Conservation (phyloP, 352 stramenopile genomes). For the Thalassiosira livingstoniorum region DNA sequence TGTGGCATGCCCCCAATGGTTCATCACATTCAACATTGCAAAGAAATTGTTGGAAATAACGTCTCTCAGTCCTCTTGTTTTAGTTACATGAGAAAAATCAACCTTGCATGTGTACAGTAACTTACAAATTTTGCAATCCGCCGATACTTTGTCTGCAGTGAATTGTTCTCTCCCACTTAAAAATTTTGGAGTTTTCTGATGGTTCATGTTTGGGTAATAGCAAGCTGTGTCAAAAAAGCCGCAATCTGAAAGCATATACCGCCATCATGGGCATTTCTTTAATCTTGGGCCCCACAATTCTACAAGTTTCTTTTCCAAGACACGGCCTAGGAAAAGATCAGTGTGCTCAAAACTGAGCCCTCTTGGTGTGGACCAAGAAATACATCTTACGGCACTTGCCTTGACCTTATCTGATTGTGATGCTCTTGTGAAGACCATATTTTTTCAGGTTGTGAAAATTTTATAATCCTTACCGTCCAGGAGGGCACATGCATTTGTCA, state of each 20-base stretch:
- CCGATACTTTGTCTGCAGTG: constrained; percentile 15
- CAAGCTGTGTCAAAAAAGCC: constrained; percentile 17
- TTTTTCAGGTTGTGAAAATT: too few species aligned
- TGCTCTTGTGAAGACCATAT: too few species aligned
- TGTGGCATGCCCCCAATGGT: too few species aligned
- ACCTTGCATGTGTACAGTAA: constrained; percentile 2
- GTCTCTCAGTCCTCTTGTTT: constrained; percentile 1
- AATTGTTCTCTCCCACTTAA: constrained; percentile 18
- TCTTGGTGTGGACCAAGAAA: constrained; percentile 33
- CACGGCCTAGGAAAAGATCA: constrained; percentile 14
- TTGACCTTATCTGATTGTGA: constrained; percentile 35
- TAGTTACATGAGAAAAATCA: constrained; percentile 19
- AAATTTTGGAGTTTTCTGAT: constrained; percentile 21
- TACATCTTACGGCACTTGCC: constrained; percentile 16
- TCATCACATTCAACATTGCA: too few species aligned
- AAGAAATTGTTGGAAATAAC: constrained; percentile 27
- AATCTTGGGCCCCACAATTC: constrained; percentile 25
- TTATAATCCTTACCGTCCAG: too few species aligned
- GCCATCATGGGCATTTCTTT: constrained; percentile 11
- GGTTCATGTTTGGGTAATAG: constrained; percentile 27
- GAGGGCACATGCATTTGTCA: too few species aligned
- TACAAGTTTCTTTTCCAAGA: constrained; percentile 21
- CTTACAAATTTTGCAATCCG: too few species aligned
- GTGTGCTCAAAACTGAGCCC: constrained; percentile 33
- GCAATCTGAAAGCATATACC: constrained; percentile 22